Conservation (phyloP, 176 grass and related monocot species). For the Urochloa ruziziensis region DNA sequence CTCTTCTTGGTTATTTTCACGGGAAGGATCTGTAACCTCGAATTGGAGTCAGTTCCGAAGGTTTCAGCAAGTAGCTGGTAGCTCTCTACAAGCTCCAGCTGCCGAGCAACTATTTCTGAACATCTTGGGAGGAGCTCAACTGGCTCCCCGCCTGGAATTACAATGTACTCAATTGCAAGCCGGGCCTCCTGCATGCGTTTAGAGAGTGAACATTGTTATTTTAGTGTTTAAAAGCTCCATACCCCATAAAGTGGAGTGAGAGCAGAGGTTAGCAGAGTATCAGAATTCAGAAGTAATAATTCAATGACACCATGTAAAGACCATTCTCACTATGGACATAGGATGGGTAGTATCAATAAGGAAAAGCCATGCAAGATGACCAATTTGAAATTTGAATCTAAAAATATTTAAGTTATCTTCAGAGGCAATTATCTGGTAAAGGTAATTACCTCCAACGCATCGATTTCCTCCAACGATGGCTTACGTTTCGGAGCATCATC, state of each 20-base stretch:
- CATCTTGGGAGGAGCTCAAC: slow-evolving; percentile 95
- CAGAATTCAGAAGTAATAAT: neutral
- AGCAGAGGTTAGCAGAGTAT: slow-evolving; percentile 4
- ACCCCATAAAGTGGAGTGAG: neutral
- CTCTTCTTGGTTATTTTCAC: slow-evolving; percentile 76
- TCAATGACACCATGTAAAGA: neutral
- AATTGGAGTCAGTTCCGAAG: slow-evolving; percentile 79
- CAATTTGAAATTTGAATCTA: neutral
- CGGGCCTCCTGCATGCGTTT: slow-evolving; percentile 62
- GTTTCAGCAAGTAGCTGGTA: slow-evolving; percentile 93
- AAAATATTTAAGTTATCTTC: neutral
- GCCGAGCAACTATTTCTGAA: slow-evolving; percentile 91
- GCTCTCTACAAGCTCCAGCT: slow-evolving; percentile 94
- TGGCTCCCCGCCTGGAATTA: slow-evolving; percentile 86
- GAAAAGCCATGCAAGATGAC: neutral
- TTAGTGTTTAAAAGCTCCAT: slow-evolving; percentile 2
- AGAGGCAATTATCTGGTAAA: neutral
- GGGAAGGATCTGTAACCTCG: slow-evolving; percentile 93
- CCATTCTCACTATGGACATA: neutral
- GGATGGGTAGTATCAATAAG: neutral
- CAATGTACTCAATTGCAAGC: slow-evolving; percentile 93
- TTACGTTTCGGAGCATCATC: slow-evolving; percentile 92
- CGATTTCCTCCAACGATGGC: slow-evolving; percentile 92
- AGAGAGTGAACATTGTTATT: neutral
- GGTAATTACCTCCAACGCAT: slow-evolving; percentile 82